Evolutionary conservation across 306 rosid genomes (phyloP).

Genomic region (Quercus mongolica): DNA sequence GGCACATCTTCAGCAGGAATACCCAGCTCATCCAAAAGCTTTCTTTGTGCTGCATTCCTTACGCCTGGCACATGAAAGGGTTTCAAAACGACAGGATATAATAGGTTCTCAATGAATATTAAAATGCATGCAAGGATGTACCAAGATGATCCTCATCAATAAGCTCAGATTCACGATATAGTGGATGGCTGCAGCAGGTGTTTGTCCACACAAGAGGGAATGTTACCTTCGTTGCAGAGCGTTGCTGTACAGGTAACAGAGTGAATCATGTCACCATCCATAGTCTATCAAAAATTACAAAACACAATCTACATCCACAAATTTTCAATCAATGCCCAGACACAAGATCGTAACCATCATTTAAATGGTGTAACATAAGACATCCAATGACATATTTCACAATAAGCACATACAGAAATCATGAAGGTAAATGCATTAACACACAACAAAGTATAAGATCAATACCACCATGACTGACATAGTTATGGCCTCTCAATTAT

Average conservation of each 20-base stretch:
- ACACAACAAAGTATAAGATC: not conserved
- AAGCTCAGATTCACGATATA: slow-evolving; percentile 94
- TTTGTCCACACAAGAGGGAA: slow-evolving; percentile 99
- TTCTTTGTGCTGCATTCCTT: slow-evolving; percentile 96
- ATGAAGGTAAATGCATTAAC: not conserved
- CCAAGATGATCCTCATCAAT: slow-evolving; percentile 74
- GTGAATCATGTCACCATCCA: slow-evolving; percentile 14
- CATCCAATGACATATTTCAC: not conserved
- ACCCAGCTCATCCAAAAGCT: slow-evolving; percentile 94
- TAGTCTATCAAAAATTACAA: not conserved
- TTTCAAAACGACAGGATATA: not conserved
- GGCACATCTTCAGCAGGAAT: slow-evolving; percentile 90
- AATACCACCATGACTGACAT: not conserved
- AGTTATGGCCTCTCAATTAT: not conserved
- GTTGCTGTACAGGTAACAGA: slow-evolving; percentile 58
- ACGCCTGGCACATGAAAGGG: slow-evolving; percentile 50
- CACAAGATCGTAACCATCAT: not conserved
- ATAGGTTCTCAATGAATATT: slow-evolving; percentile 5
- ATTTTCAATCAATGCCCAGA: not conserved
- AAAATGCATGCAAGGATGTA: slow-evolving; percentile 19
- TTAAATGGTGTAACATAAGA: not conserved
- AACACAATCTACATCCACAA: not conserved
- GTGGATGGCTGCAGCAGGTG: slow-evolving; percentile 99
- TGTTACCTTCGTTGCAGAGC: slow-evolving; percentile 95
- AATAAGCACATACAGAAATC: not conserved